Conservation (phyloP, 2,329 filamentous ascomycete species). For the Pseudomassariella vexata region DNA sequence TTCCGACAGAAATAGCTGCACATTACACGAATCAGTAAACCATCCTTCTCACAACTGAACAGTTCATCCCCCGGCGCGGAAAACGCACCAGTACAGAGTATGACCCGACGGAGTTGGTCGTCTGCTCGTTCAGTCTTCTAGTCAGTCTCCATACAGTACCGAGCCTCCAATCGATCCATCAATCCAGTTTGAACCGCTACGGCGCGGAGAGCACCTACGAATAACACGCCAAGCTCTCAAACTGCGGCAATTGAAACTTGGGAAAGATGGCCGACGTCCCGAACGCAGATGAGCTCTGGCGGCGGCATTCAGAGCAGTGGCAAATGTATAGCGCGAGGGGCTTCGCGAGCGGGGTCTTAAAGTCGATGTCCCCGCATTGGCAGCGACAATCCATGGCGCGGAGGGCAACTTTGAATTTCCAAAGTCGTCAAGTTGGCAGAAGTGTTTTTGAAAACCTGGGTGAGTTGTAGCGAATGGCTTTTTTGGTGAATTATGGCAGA, state of each 20-base stretch:
- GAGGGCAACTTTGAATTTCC: no score
- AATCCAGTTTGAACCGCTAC: no score
- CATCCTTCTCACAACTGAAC: no score
- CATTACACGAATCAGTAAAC: neutral
- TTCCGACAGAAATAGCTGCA: conserved; percentile 58
- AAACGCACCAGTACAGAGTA: conserved; percentile 47
- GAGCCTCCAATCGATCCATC: no score
- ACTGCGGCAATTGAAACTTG: conserved; percentile 50
- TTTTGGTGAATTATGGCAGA: no score
- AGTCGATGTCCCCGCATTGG: conserved; percentile 58
- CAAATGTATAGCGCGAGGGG: conserved; percentile 66
- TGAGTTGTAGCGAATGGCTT: no score
- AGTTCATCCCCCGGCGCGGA: no score
- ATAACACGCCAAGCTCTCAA: conserved; percentile 46
- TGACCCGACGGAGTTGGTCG: conserved; percentile 52
- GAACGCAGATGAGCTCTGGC: conserved; percentile 61
- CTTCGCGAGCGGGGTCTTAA: conserved; percentile 53
- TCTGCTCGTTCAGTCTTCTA: conserved; percentile 32
- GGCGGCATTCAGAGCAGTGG: conserved; percentile 62
- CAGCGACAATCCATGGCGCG: conserved; percentile 51
- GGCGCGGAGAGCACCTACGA: no score
- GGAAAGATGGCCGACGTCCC: conserved; percentile 67
- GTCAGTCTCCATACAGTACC: no score
- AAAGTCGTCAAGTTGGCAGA: no score
- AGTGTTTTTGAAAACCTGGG: no score